Base-by-base conservation (phyloP, 1,284 basidiomycete genomes). In the Thelephora terrestris region DNA sequence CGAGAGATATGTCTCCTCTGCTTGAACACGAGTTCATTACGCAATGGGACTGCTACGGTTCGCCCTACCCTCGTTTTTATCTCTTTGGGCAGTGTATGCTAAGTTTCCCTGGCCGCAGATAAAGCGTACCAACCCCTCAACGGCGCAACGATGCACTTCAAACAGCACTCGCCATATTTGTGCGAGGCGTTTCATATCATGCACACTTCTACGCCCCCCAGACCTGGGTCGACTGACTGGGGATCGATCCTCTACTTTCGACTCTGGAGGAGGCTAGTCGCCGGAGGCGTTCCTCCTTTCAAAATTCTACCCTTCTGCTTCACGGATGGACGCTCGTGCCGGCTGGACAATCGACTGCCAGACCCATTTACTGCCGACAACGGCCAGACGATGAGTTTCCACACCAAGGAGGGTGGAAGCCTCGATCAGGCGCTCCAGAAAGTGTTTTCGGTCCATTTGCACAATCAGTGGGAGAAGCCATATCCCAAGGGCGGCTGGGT, bases 31-130 rank as follows among this genome's bases (percentile, higher is more conserved):
- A 97, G 64, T 97, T 92, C 63, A 87, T 96, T 10, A 91, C 86
- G 1, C 91, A 95, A 62, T 95, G 92, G 93, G 93, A 96, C 61
- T 96, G 92, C 62, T 94, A 93, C 61, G 89, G 91, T 92, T 61
- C 53, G 82, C 67, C 3, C 16, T 40, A 5, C n/a, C 7, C 34
- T 48, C 14, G 44, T 9, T 20, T 37, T n/a, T 23, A 18, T 17
- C 12, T 34, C 32, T 18, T 12, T 17, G 2, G 14, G 27, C 36
- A 10, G 47, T 23, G 6, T 29, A 35, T 40, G 7, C 38, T 27
- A 20, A 14, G 7, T 40, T 32, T 38, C 38, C 2, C 17, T 25
- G 29, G 20, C 5, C 16, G 35, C 61, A 90, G 88, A 91, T 67
- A 94, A 95, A 71, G 70, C 78, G 17, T 93, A 94, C 63, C 77